Evolutionary conservation across 768 basidiomycete species (phyloP), one percentile per base, ranked within the genome.

Genomic region (Astraeus odoratus): DNA sequence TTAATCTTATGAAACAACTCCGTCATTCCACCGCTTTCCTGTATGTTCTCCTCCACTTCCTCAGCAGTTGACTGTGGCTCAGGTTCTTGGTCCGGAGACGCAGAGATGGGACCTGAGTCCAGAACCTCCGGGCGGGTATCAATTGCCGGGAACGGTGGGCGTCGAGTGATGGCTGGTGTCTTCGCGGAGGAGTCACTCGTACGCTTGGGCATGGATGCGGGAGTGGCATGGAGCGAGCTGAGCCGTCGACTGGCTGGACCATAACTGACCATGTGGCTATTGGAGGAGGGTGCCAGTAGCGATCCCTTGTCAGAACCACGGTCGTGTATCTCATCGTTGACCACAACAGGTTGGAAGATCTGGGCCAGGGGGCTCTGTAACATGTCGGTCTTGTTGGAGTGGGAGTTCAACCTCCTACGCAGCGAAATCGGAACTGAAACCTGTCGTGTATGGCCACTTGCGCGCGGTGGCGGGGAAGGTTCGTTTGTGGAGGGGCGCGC

Each of bases 361-460:
- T 86, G 84, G 2, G 84, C 84, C 3, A 90, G 70, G 13, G 88
- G 86, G 39, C 63, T 69, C 15, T 73, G 71, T 2, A 62, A 52
- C 8, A 56, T 39, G 22, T 64, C 64, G 5, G 39, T 25, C 43
- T 39, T 58, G 25, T 51, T 50, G 20, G 42, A 31, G 20, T 57
- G 61, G 5, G 62, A 42, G 19, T 45, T 43, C 20, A 54, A 12
- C 13, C 63, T 52, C 38, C 51, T 53, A 25, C 52, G 62, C 6
- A 58, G 43, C 3, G 42, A 4, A 20, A 51, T 20, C 8, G 62
- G 46, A 1, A 46, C 19, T 2, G 62, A 50, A 10, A 15, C 9
- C 27, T 53, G 54, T 16, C 47, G 59, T 13, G 38, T 31, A 31
- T 54, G 52, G 1, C 37, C 18, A 2, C n/a, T 23, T n/a, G 42